Conservation (phyloP, 2,329 filamentous ascomycete genomes). For the Phyllosticta capitalensis region DNA sequence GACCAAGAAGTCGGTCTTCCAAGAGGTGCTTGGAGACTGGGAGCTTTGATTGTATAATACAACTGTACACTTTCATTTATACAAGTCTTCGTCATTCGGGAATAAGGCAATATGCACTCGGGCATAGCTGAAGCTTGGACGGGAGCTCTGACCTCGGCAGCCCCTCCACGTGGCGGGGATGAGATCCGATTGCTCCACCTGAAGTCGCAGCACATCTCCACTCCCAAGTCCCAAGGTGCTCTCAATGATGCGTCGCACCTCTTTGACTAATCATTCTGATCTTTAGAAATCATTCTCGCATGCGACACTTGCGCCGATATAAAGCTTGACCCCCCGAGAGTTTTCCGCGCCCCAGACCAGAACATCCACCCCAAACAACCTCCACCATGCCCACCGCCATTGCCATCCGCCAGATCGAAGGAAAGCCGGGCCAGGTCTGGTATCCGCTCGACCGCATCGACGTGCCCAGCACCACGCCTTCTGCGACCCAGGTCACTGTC, state of each 20-base stretch:
- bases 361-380: background rate
- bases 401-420: slow-evolving; percentile 59
- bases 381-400: slow-evolving; percentile 45
- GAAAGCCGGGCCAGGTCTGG: slow-evolving; percentile 82
- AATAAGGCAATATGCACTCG: background rate
- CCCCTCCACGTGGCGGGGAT: background rate
- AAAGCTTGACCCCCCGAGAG: background rate
- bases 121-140: background rate
- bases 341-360: background rate
- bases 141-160: background rate
- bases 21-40: slow-evolving; percentile 4
- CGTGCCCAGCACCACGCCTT: slow-evolving; percentile 20
- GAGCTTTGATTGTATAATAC: slow-evolving; percentile 1
- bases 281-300: background rate
- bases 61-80: background rate
- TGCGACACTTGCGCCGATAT: background rate
- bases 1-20: slow-evolving; percentile 1
- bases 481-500: slow-evolving; percentile 57
- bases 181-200: background rate
- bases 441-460: slow-evolving; percentile 48
- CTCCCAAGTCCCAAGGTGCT: background rate
- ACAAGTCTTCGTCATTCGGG: background rate
- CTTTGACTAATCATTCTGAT: background rate
- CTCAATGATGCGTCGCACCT: background rate
- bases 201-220: background rate